These are phyloP conservation scores for Penicillium sp. DNA, from an alignment of 2,329 filamentous ascomycete species.

Conservation along the genomic window DNA sequence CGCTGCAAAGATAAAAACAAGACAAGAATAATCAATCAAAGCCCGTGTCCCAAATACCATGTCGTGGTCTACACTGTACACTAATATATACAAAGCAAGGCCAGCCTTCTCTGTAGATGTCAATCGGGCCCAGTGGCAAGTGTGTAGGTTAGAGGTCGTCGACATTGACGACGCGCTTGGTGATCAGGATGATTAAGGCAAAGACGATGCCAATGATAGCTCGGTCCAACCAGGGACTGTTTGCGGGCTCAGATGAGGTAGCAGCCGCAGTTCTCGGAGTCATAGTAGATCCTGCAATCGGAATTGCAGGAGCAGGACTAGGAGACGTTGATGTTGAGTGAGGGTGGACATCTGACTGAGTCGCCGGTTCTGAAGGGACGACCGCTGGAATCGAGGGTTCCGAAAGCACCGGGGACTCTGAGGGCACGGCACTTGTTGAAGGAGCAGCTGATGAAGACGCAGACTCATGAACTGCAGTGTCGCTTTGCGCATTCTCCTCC, in stretches of 20 bases:
- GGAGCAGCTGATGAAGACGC: background rate
- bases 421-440: background rate
- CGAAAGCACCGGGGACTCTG: background rate
- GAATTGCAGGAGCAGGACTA: background rate
- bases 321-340: constrained; percentile 7
- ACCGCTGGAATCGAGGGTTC: background rate
- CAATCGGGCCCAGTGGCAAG: background rate
- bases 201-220: constrained; percentile 74
- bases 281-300: background rate
- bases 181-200: constrained; percentile 70
- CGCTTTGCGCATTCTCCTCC: constrained; percentile 13
- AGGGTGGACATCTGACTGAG: background rate
- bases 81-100: background rate
- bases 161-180: constrained; percentile 49
- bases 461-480: background rate
- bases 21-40: background rate
- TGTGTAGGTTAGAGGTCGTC: constrained; percentile 27
- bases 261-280: constrained; percentile 3
- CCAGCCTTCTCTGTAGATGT: background rate
- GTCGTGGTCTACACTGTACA: background rate
- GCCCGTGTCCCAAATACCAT: constrained; percentile 6
- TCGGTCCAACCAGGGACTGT: constrained; percentile 75
- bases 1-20: background rate
- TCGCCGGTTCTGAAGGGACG: background rate
- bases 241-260: constrained; percentile 42